Percentiles rank a stretch among this genome's conserved stretches.
Conservation (phyloP, 2,329 filamentous ascomycete genomes). For the Venturia carpophila region DNA sequence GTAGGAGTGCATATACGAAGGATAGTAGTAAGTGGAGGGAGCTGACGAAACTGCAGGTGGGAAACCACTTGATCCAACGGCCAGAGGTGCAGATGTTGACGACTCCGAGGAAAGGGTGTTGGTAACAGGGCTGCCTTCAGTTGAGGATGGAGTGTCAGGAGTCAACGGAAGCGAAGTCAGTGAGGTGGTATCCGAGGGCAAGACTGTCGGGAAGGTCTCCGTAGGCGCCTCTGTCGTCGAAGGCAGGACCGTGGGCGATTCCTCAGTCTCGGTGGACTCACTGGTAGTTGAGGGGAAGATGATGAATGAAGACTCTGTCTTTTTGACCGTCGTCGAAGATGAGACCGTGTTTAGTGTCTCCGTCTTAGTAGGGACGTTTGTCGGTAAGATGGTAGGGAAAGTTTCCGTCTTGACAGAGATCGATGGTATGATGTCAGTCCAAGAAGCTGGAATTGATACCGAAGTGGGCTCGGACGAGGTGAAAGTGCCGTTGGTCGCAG, state of each 20-base stretch:
- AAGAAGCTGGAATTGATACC: background rate
- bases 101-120: background rate
- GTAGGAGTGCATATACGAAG: background rate
- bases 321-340: background rate
- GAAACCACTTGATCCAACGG: background rate
- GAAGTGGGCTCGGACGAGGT: background rate
- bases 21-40: slow-evolving; percentile 3
- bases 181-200: background rate
- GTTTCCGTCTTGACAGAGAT: background rate
- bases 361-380: background rate
- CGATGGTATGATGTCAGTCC: background rate
- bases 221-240: background rate
- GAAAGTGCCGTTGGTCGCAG: slow-evolving; percentile 4
- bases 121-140: slow-evolving; percentile 1
- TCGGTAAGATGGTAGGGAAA: background rate
- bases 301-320: background rate
- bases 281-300: background rate
- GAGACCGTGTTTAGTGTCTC: background rate
- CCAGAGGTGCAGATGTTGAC: background rate
- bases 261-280: background rate
- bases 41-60: background rate
- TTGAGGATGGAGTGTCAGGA: background rate
- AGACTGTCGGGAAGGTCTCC: background rate
- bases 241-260: background rate
- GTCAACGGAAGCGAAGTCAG: background rate